Base-by-base conservation (phyloP, 1,139 yeast species). In the Candida freyschussii region DNA sequence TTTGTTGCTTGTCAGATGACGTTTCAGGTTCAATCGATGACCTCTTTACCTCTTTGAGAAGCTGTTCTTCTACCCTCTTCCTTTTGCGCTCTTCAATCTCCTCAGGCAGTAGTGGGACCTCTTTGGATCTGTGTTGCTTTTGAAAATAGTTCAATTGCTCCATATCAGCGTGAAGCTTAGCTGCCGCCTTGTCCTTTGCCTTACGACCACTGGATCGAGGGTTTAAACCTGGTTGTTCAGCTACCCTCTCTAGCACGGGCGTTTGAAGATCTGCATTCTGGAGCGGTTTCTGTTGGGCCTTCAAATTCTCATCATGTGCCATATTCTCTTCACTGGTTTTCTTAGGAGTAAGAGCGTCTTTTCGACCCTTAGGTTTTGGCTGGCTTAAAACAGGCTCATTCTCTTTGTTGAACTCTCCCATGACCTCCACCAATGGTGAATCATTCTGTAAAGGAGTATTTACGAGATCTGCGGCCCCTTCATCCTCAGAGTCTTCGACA, bases 141-240 rank as follows among this genome's bases (percentile, higher is more conserved):
- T 76, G 78, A 50, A 71, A 82, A 33, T 64, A 67, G 47, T 78
- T 80, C 40, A 82, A 62, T 33, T 80, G 80, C 33, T 72, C 71
- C 72, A 83, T 80, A 47, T 78, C 74, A 15, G 69, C 69, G 45
- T 79, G 89, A n/a, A 83, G 60, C 51, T 76, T 78, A 36, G 63
- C 62, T 0, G 78, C 77, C 0, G 93, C 93, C 45, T 72, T 72
- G 29, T 70, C 68, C 24, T 80, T 78, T 1, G 93, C 93, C 14
- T 75, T 63, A 11, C 75, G 62, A 0, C 47, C 47, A 31, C 42
- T 45, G 3, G 41, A 27, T 8, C 29, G 28, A 29, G 12, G 3
- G 30, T 27, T 17, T 32, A 21, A 5, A 18, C 12, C 20, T 26
- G 34, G 17, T n/a, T n/a, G n/a, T n/a, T n/a, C n/a, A n/a, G n/a